Conservation (phyloP, 2,329 filamentous ascomycete species). For the Stemphylium beticola region DNA sequence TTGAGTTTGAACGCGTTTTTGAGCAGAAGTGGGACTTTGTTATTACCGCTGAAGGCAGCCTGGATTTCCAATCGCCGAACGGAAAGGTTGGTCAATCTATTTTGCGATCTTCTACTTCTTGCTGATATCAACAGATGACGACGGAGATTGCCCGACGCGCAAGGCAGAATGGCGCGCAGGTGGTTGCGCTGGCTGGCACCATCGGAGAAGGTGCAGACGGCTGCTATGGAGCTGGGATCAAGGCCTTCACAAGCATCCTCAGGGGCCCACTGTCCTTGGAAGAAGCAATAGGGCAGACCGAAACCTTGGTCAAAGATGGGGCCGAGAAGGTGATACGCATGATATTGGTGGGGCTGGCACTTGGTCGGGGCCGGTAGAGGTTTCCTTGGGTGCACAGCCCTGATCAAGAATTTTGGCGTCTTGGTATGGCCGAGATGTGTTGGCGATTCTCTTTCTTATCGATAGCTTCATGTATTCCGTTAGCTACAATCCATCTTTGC, state of each 20-base stretch:
- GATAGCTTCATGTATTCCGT: not conserved
- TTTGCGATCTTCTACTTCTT: not conserved
- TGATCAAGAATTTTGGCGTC: constrained; percentile 6
- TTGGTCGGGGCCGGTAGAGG: constrained; percentile 20
- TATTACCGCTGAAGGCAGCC: constrained; percentile 60
- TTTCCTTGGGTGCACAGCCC: constrained; percentile 8
- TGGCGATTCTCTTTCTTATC: not conserved
- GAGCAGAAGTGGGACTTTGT: constrained; percentile 56
- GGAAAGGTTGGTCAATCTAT: constrained; percentile 43
- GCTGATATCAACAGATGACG: constrained; percentile 51
- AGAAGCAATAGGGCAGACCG: constrained; percentile 45
- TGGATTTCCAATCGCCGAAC: constrained; percentile 59
- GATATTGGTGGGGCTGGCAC: constrained; percentile 45
- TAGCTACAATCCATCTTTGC: not conserved
- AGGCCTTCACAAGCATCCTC: constrained; percentile 48
- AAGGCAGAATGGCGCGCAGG: constrained; percentile 54
- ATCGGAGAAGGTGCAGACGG: constrained; percentile 39
- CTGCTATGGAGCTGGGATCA: constrained; percentile 37
- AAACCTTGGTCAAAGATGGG: constrained; percentile 44
- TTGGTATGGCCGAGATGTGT: constrained; percentile 7
- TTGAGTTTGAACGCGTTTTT: constrained; percentile 56
- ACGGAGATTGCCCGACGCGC: constrained; percentile 59
- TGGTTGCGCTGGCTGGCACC: constrained; percentile 49
- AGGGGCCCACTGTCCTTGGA: constrained; percentile 43
- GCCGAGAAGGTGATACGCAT: constrained; percentile 48